Evolutionary conservation across 768 basidiomycete genomes (phyloP).

Genomic region (Kwoniella pini): DNA sequence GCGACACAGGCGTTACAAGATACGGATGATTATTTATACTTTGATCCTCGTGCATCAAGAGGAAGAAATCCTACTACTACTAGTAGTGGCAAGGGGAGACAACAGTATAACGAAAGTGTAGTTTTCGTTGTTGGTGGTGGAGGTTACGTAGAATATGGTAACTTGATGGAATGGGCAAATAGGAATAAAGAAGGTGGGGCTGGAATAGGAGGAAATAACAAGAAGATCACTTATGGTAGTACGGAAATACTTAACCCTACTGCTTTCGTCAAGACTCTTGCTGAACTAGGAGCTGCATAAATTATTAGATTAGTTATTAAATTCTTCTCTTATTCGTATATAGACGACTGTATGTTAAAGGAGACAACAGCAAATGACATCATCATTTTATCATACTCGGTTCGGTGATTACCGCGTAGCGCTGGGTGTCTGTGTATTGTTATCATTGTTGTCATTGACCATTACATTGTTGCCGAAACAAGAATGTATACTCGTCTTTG

Average conservation of each 20-base stretch:
- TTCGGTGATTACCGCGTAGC: slow-evolving; percentile 7
- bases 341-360: too few species aligned
- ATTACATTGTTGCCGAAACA: too few species aligned
- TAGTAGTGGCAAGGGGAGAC: slow-evolving; percentile 63
- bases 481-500: too few species aligned
- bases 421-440: neutral
- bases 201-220: slow-evolving; percentile 62
- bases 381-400: neutral
- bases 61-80: slow-evolving; percentile 52
- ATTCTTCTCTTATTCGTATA: too few species aligned
- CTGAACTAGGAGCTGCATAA: slow-evolving; percentile 53
- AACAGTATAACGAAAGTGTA: slow-evolving; percentile 76
- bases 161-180: slow-evolving; percentile 87
- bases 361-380: too few species aligned
- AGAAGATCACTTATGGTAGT: slow-evolving; percentile 87
- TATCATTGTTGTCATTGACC: too few species aligned
- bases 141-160: slow-evolving; percentile 95
- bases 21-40: slow-evolving; percentile 91
- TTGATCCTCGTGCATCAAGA: slow-evolving; percentile 84
- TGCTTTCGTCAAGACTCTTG: slow-evolving; percentile 74
- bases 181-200: slow-evolving; percentile 33
- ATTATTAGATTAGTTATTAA: too few species aligned
- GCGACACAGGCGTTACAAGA: slow-evolving; percentile 92
- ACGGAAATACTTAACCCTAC: slow-evolving; percentile 92
- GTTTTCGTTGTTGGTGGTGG: slow-evolving; percentile 97